phyloP scores from a whole-genome alignment of 2,329 filamentous ascomycete genomes.

The Calonectria fujianensis region DNA sequence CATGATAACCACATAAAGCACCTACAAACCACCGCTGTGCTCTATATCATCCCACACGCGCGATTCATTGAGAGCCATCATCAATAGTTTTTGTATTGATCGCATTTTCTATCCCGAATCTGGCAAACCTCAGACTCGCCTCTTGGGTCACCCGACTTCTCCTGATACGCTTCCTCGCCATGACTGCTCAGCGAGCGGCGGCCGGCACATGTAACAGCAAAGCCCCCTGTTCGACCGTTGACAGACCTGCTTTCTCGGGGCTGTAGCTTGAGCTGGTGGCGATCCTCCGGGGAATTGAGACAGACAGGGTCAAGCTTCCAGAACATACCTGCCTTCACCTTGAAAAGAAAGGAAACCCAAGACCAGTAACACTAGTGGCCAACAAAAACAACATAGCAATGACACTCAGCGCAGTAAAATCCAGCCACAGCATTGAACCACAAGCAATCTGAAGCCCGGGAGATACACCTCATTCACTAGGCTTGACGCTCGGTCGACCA shows the following conservation, averaged over 20 bases:
- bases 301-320: conserved; percentile 18
- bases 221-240: conserved; percentile 28
- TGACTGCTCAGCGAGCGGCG: background rate
- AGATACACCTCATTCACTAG: background rate
- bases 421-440: background rate
- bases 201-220: conserved; percentile 24
- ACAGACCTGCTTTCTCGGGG: conserved; percentile 29
- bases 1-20: conserved; percentile 16
- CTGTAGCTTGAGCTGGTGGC: conserved; percentile 9
- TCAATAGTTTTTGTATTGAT: conserved; percentile 11
- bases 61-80: background rate
- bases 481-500: background rate
- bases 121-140: conserved; percentile 7
- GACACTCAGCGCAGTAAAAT: background rate
- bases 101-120: background rate
- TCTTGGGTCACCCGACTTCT: background rate
- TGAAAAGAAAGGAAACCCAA: conserved; percentile 1
- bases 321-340: conserved; percentile 13
- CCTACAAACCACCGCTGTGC: background rate
- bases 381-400: background rate
- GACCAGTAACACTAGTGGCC: background rate
- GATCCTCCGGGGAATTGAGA: background rate
- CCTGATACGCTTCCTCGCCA: conserved; percentile 17
- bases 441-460: background rate
- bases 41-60: conserved; percentile 11